phyloP scores from a whole-genome alignment of 768 basidiomycete species.

The Suillus discolor region DNA sequence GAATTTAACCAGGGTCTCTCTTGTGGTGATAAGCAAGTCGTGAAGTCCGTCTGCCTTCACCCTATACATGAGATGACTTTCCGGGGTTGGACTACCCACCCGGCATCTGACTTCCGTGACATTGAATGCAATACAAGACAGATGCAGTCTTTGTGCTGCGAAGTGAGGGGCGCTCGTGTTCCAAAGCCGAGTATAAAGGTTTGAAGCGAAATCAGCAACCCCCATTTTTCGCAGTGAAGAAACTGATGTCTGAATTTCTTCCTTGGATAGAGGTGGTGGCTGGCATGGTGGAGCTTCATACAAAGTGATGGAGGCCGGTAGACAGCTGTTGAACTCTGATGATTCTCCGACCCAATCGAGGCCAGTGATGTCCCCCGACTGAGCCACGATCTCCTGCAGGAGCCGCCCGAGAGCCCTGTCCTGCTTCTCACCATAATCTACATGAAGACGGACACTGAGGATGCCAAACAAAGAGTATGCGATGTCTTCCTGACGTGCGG shows the following conservation, averaged over 20 bases:
- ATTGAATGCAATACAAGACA: neutral
- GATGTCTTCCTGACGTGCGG: neutral
- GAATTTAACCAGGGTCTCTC: neutral
- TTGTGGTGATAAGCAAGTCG: neutral
- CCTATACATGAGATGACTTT: neutral
- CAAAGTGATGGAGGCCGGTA: neutral
- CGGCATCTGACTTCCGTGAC: too few relatives aligned
- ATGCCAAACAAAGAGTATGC: neutral
- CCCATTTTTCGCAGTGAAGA: neutral
- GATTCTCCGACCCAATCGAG: neutral
- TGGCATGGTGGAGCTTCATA: neutral
- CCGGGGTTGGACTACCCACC: too few relatives aligned
- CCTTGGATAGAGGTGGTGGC: neutral
- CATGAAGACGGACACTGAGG: neutral
- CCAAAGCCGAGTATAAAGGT: neutral
- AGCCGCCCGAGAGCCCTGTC: neutral
- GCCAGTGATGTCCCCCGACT: neutral
- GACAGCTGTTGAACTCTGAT: neutral
- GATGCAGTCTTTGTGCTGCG: neutral
- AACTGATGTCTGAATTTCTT: neutral
- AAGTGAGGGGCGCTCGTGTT: neutral
- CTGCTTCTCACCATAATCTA: neutral
- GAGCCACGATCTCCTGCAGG: neutral
- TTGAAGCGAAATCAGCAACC: neutral
- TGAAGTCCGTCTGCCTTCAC: neutral